Evolutionary conservation across 1,284 basidiomycete species (phyloP), one percentile per base, ranked within the genome.

Genomic region (Ustilago vetiveriae): DNA sequence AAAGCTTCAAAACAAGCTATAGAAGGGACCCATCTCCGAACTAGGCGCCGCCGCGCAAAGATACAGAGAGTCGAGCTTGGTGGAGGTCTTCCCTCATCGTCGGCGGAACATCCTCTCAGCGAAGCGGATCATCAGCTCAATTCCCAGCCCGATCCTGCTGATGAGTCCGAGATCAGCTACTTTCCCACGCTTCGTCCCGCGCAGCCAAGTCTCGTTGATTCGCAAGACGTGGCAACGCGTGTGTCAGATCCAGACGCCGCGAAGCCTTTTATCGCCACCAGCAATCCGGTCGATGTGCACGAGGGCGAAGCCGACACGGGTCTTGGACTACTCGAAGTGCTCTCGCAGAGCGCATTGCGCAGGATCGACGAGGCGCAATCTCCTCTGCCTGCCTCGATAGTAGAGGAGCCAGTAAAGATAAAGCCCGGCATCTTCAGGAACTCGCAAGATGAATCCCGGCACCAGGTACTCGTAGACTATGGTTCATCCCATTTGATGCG

Each of bases 91-190:
- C 32, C 45, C 5, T 38, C 41, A 14, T 41, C 52, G 3, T 33
- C 47, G 16, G 35, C 59, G 35, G 59, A 63, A 19, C 52, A 38
- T 14, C 59, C 59, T 17, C 47, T 63, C 29, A 51, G 37, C 33
- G 54, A 65, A 38, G 54, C 44, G 26, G 50, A 58, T 23, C 46
- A 57, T 30, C 54, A 57, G 9, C 45, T 49, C 41, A 65, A 53
- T 22, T 50, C 54, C n/a, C 62, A 50, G 21, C 62, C 50, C 6
- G 29, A 51, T 13, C 37, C 22, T n/a, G 50, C 62, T 8, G 54
- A 65, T 33, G 62, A 58, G 19, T 58, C 62, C 30, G 62, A 65
- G 42, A 65, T 65, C 37, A 65, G 50, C 50, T 58, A 42, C 50
- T 65, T 65, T 40, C 62, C 62, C 27, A 65, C 62, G 37, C 55